These are phyloP conservation scores for Saturnispora galanensis DNA, from an alignment of 805 yeast genomes.

Conservation along the genomic window DNA sequence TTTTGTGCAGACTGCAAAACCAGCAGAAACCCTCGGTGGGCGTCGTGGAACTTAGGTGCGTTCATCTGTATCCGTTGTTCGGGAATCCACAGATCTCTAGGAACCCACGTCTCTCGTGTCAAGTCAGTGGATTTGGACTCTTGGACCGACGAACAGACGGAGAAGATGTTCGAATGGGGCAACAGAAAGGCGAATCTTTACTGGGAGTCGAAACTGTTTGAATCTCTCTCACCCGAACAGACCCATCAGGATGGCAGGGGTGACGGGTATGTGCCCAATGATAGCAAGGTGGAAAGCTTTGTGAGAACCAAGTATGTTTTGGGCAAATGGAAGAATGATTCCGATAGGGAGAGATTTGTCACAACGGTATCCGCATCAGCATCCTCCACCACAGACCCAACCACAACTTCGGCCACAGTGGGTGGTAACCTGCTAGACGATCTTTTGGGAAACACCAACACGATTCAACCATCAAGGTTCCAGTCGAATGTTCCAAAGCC, in stretches of 20 bases:
- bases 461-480: slow-evolving; percentile 7
- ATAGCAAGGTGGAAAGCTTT: slow-evolving; percentile 75
- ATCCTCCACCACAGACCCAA: slow-evolving; percentile 9
- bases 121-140: slow-evolving; percentile 91
- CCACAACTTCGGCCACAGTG: slow-evolving; percentile 1
- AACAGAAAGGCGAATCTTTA: slow-evolving; percentile 65
- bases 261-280: slow-evolving; percentile 63
- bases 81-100: slow-evolving; percentile 91
- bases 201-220: slow-evolving; percentile 62
- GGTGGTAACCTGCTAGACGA: slow-evolving; percentile 5
- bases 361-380: background rate
- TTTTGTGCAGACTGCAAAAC: slow-evolving; percentile 88
- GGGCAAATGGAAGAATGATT: slow-evolving; percentile 67
- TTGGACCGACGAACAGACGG: slow-evolving; percentile 91
- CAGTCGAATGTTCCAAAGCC: slow-evolving; percentile 5
- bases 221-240: background rate
- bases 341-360: slow-evolving; percentile 31
- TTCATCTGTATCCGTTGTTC: slow-evolving; percentile 92
- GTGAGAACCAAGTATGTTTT: slow-evolving; percentile 86
- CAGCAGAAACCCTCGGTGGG: slow-evolving; percentile 92
- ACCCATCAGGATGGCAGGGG: slow-evolving; percentile 28
- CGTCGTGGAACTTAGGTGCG: slow-evolving; percentile 90
- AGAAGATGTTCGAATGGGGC: slow-evolving; percentile 78
- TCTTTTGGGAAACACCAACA: slow-evolving; percentile 1
- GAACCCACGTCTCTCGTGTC: slow-evolving; percentile 89